Percentiles rank a stretch among this genome's conserved stretches.
phyloP scores from a whole-genome alignment of 257 asterid species.

The Cordia subcordata region DNA sequence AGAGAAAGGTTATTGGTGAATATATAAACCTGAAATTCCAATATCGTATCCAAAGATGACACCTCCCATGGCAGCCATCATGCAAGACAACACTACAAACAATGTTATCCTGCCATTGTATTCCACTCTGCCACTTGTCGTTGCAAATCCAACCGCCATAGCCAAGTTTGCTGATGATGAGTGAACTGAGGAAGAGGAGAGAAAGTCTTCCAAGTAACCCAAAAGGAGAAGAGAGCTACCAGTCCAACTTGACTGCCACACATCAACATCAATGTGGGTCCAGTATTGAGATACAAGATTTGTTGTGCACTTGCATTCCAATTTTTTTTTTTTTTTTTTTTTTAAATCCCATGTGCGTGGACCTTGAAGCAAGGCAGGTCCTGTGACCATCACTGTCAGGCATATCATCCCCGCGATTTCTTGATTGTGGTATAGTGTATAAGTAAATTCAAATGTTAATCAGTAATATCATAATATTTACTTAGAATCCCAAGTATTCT shows the following conservation, averaged over 20 bases:
- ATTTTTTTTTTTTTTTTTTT: too few species aligned
- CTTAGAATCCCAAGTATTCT: too few species aligned
- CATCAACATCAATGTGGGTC: slow-evolving; percentile 4
- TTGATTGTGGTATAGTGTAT: too few species aligned
- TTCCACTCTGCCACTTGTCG: slow-evolving; percentile 21
- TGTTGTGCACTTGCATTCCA: too few species aligned
- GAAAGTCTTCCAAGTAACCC: background rate
- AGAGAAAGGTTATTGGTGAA: background rate
- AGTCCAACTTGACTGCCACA: slow-evolving; percentile 29
- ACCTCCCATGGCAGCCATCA: slow-evolving; percentile 84
- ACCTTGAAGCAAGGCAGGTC: too few species aligned
- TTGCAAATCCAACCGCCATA: slow-evolving; percentile 52
- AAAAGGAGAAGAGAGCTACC: background rate
- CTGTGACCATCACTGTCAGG: too few species aligned
- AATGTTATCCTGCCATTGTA: slow-evolving; percentile 60
- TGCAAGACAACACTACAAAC: slow-evolving; percentile 58
- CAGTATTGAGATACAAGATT: slow-evolving; percentile 3
- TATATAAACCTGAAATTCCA: slow-evolving; percentile 79
- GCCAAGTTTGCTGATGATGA: background rate
- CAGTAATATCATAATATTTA: too few species aligned
- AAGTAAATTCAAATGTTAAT: too few species aligned
- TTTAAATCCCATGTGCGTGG: background rate
- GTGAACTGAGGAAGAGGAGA: background rate
- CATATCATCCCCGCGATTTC: too few species aligned
- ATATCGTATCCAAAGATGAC: slow-evolving; percentile 81